phyloP scores from a whole-genome alignment of 495 filamentous ascomycete species.

The Oidiodendron maius region DNA sequence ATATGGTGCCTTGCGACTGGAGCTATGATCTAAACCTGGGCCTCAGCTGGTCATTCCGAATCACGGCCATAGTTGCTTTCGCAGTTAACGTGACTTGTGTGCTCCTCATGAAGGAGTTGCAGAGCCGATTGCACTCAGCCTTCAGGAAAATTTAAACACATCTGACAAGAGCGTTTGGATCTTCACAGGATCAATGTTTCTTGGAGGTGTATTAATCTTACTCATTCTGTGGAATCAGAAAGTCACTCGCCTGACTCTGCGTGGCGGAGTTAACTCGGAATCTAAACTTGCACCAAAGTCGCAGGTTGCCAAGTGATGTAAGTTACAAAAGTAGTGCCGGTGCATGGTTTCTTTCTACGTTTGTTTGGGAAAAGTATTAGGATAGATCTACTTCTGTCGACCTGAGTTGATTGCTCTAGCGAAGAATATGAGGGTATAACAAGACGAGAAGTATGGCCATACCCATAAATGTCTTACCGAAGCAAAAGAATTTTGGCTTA shows the following conservation, averaged over 20 bases:
- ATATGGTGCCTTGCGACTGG: slow-evolving; percentile 39
- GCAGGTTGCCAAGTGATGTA: not conserved
- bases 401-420: not conserved
- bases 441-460: not conserved
- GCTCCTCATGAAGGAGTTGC: slow-evolving; percentile 49
- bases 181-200: slow-evolving; percentile 57
- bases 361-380: not conserved
- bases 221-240: not conserved
- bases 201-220: slow-evolving; percentile 46
- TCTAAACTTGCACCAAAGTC: not conserved
- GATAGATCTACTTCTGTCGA: not conserved
- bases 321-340: not conserved
- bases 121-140: slow-evolving; percentile 62
- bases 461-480: too few species aligned
- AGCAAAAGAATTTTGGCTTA: too few species aligned
- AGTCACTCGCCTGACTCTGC: not conserved
- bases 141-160: slow-evolving; percentile 38
- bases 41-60: too few species aligned
- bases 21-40: slow-evolving; percentile 42
- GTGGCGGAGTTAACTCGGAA: not conserved
- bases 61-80: slow-evolving; percentile 41
- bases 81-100: slow-evolving; percentile 39
- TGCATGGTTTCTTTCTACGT: not conserved
- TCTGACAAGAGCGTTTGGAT: slow-evolving; percentile 55
- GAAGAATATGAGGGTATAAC: not conserved